phyloP scores from a whole-genome alignment of 139 green algal genomes.

The Asterochloris sp. region DNA sequence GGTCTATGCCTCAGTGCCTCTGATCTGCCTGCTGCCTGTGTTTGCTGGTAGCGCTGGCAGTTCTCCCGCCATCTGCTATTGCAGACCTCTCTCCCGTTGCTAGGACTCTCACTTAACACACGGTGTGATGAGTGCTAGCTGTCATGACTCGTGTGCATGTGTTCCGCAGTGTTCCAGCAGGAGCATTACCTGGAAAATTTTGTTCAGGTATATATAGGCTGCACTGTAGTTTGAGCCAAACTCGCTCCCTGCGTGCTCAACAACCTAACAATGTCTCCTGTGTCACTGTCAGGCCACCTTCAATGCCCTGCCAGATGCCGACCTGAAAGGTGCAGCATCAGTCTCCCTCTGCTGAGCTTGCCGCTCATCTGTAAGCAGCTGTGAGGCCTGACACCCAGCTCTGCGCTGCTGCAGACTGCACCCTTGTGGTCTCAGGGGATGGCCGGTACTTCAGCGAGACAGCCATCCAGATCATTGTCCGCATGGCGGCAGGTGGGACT shows the following conservation, averaged over 20 bases:
- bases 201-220: slow-evolving; percentile 3
- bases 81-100: too few species aligned
- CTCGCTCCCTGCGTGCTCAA: too few species aligned
- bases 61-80: background rate
- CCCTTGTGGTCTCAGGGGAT: slow-evolving; percentile 83
- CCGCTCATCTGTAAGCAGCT: background rate
- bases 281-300: slow-evolving; percentile 15
- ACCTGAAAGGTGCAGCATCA: slow-evolving; percentile 29
- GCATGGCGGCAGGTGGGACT: slow-evolving; percentile 80
- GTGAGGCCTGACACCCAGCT: background rate
- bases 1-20: background rate
- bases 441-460: slow-evolving; percentile 91
- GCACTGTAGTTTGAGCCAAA: too few species aligned
- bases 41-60: background rate
- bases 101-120: too few species aligned
- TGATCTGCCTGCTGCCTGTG: background rate
- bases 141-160: background rate
- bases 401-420: slow-evolving; percentile 38
- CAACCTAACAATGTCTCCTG: too few species aligned
- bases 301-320: slow-evolving; percentile 25
- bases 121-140: background rate
- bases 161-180: slow-evolving; percentile 28
- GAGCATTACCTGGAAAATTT: slow-evolving; percentile 93
- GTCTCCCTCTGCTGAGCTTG: background rate
- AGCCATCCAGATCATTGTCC: slow-evolving; percentile 88